Evolutionary conservation across 352 stramenopile species (phyloP).

Genomic region (Phytophthora fragariae): DNA sequence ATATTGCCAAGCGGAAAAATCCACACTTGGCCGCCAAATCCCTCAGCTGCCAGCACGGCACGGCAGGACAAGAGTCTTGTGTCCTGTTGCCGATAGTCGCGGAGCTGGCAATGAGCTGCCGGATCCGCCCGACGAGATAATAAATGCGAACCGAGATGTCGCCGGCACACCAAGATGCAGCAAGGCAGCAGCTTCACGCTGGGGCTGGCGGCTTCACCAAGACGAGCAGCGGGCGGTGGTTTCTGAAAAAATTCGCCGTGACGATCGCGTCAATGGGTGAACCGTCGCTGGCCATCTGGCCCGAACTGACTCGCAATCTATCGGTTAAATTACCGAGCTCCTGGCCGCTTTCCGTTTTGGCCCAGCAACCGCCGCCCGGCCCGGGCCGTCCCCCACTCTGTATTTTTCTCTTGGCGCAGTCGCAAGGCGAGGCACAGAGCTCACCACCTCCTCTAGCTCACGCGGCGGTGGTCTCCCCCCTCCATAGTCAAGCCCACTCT

Average conservation of each 20-base stretch:
- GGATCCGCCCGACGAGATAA: neutral
- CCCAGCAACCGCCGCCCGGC: slow-evolving; percentile 20
- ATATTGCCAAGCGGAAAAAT: slow-evolving; percentile 35
- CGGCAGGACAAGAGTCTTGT: too few species aligned
- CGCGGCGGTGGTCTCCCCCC: slow-evolving; percentile 16
- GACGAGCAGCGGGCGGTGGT: slow-evolving; percentile 23
- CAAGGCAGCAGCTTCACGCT: too few species aligned
- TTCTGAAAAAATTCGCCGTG: slow-evolving; percentile 38
- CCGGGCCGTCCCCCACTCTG: slow-evolving; percentile 31
- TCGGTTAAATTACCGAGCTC: slow-evolving; percentile 31
- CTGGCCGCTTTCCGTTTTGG: slow-evolving; percentile 14
- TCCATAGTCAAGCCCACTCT: slow-evolving; percentile 5
- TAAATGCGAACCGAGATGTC: neutral
- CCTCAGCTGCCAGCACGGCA: slow-evolving; percentile 8
- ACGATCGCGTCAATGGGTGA: slow-evolving; percentile 37
- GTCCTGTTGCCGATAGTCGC: neutral
- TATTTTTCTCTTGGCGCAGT: slow-evolving; percentile 47
- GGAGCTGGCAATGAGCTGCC: neutral
- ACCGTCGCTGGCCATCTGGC: slow-evolving; percentile 31
- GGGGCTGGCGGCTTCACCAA: slow-evolving; percentile 17
- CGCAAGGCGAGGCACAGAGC: slow-evolving; percentile 32
- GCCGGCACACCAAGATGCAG: slow-evolving; percentile 1
- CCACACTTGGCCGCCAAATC: slow-evolving; percentile 20
- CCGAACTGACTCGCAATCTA: slow-evolving; percentile 43
- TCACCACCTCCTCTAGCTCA: slow-evolving; percentile 13